phyloP scores from a whole-genome alignment of 2,329 filamentous ascomycete genomes.

The Geosmithia morbida region DNA sequence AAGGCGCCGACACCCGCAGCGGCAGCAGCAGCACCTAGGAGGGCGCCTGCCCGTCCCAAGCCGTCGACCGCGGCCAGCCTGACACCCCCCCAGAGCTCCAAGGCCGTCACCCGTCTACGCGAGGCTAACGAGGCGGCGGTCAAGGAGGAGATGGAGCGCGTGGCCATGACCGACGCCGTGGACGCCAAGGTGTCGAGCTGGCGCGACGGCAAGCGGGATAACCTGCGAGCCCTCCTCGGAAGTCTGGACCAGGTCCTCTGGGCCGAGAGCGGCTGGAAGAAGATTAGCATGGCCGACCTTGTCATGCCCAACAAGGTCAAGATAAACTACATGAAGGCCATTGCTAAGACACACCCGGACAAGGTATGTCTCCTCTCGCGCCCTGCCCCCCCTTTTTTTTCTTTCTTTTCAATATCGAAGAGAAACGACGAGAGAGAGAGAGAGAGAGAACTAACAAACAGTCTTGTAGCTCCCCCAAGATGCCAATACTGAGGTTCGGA shows the following conservation, averaged over 20 bases:
- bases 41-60: slow-evolving; percentile 28
- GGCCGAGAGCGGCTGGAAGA: slow-evolving; percentile 91
- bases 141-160: slow-evolving; percentile 80
- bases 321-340: slow-evolving; percentile 97
- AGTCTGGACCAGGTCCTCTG: slow-evolving; percentile 84
- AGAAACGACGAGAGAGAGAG: too few species aligned
- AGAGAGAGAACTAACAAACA: slow-evolving; percentile 3
- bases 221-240: slow-evolving; percentile 72
- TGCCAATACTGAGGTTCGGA: slow-evolving; percentile 47
- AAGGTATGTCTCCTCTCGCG: too few species aligned
- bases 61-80: slow-evolving; percentile 23
- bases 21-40: slow-evolving; percentile 11
- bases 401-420: slow-evolving; percentile 1
- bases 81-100: slow-evolving; percentile 37
- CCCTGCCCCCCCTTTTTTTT: slow-evolving; percentile 12
- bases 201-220: slow-evolving; percentile 87
- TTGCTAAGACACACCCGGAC: slow-evolving; percentile 95
- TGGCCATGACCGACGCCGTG: slow-evolving; percentile 73
- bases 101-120: slow-evolving; percentile 70
- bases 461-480: slow-evolving; percentile 42
- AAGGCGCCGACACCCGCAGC: slow-evolving; percentile 41
- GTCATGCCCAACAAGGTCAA: slow-evolving; percentile 93
- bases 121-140: slow-evolving; percentile 78
- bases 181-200: slow-evolving; percentile 67
- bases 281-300: slow-evolving; percentile 84